Evolutionary conservation across 495 filamentous ascomycete species (phyloP).

Genomic region (Hypoxylon cercidicola): DNA sequence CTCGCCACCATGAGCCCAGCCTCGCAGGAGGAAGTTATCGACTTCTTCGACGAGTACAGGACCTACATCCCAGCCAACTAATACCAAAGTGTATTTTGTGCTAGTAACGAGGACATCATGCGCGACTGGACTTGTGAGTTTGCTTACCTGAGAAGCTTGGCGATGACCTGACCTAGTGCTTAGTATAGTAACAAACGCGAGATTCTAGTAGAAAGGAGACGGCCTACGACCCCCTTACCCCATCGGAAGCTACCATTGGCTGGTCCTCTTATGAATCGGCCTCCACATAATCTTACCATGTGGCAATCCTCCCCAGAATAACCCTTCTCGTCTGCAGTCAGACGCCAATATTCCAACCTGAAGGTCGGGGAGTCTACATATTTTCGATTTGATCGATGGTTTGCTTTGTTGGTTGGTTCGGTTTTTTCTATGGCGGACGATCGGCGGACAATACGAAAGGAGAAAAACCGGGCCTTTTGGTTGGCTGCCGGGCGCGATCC

Average conservation of each 20-base stretch:
- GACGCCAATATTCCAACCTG: slow-evolving; percentile 1
- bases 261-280: slow-evolving; percentile 1
- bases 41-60: slow-evolving; percentile 9
- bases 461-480: slow-evolving; percentile 7
- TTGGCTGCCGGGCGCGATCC: slow-evolving; percentile 22
- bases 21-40: slow-evolving; percentile 18
- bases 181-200: slow-evolving; percentile 9
- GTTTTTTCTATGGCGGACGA: background rate
- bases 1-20: slow-evolving; percentile 10
- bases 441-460: slow-evolving; percentile 1
- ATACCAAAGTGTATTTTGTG: slow-evolving; percentile 8
- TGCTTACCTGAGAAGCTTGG: slow-evolving; percentile 35
- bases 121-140: background rate
- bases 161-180: slow-evolving; percentile 4
- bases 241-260: slow-evolving; percentile 9
- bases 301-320: slow-evolving; percentile 6
- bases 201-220: slow-evolving; percentile 1
- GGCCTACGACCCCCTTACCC: slow-evolving; percentile 2
- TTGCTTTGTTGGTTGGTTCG: slow-evolving; percentile 6
- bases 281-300: background rate
- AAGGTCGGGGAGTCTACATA: slow-evolving; percentile 20
- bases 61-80: background rate
- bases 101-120: background rate
- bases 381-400: background rate
- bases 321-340: slow-evolving; percentile 9